Conservation (phyloP, 2,329 filamentous ascomycete species). For the Sclerotinia glacialis region DNA sequence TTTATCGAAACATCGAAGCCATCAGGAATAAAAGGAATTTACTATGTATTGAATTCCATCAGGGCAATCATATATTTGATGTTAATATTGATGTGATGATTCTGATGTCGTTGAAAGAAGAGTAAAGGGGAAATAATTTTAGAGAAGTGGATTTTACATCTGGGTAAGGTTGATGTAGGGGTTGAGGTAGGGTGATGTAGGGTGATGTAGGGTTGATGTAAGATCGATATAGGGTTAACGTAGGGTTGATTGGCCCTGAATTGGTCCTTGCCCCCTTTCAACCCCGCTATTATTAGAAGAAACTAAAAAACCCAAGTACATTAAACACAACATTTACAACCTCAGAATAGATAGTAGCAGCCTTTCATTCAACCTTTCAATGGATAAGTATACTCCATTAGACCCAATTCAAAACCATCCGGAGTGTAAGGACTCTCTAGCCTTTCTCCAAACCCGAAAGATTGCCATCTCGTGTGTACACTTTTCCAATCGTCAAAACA, state of each 20-base stretch:
- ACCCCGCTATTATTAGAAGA: background rate
- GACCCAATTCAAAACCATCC: background rate
- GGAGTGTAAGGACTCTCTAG: too few species aligned
- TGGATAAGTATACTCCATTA: background rate
- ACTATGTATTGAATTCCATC: background rate
- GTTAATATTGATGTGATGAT: background rate
- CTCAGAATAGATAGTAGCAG: background rate
- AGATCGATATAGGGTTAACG: too few species aligned
- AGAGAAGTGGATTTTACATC: background rate
- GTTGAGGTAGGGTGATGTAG: too few species aligned
- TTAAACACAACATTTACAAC: background rate
- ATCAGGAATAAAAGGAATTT: background rate
- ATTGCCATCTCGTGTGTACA: too few species aligned
- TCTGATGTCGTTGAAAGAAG: conserved; percentile 1
- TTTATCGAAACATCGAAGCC: background rate
- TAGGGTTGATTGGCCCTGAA: background rate
- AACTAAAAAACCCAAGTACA: background rate
- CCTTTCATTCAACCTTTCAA: background rate
- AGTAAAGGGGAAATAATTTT: background rate
- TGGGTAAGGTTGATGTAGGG: background rate
- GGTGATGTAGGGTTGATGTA: too few species aligned
- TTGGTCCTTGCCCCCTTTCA: background rate
- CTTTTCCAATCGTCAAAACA: too few species aligned
- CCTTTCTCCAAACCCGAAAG: too few species aligned
- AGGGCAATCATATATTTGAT: background rate